Evolutionary conservation across 768 basidiomycete species (phyloP), one percentile per base, ranked within the genome.

Genomic region (Cystobasidium ongulense): DNA sequence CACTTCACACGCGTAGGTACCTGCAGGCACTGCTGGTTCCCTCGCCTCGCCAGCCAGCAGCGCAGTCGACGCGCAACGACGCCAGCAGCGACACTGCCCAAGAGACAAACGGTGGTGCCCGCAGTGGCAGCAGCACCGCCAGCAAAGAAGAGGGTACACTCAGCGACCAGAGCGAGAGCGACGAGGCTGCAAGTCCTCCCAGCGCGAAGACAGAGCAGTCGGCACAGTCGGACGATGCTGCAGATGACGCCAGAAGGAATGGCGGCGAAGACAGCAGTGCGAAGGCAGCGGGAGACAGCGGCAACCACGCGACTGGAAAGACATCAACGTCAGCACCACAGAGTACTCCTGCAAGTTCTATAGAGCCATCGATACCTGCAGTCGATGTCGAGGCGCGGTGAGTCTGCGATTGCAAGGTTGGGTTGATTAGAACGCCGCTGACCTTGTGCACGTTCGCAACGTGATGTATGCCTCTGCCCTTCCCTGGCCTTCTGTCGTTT

Each of bases 11-110:
- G 18, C 29, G 29, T 15, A 23, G 68, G 29, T 71, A 71, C 31
- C 68, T 71, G 21, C 68, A 61, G 25, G 68, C 68, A 8, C n/a
- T 71, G 13, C 68, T 71, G 21, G 68, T 61, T 31, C 68, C 68
- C 13, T 38, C 54, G 33, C 29, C 68, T 25, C 13, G 46, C 18
- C 46, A 11, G 21, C n/a, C 46, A 50, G 7, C 46, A 50, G 46
- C 7, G 46, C 46, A 50, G 8, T 41, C 7, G 43, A 46, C n/a
- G 13, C 13, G 29, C 57, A 59, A 23, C 27, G 25, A n/a, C 7
- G 29, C 25, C 57, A 10, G 21, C 11, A 59, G 57, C 4, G 17
- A 59, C 25, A 27, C 25, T 46, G n/a, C 43, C 43, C n/a, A 13
- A 35, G 57, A 35, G 57, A 23, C 15, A 3, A 5, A 10, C 2